phyloP scores from a whole-genome alignment of 257 asterid species.

The Jasminum sambac region DNA sequence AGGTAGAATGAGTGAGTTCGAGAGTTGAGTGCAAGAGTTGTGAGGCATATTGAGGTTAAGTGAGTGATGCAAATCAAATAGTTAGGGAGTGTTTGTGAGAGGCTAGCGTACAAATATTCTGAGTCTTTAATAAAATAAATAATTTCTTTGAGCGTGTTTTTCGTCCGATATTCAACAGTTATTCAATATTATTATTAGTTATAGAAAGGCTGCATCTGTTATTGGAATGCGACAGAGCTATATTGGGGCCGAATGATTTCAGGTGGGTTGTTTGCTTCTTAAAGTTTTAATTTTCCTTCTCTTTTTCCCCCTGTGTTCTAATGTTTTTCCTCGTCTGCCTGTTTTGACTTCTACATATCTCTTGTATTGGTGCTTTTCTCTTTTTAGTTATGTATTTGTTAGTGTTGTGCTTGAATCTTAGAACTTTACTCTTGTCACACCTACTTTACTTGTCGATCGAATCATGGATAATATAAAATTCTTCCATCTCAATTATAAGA shows the following conservation, averaged over 20 bases:
- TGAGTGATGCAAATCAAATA: too few species aligned
- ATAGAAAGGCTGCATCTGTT: slow-evolving; percentile 94
- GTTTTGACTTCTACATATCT: background rate
- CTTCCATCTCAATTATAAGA: background rate
- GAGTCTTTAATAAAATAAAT: too few species aligned
- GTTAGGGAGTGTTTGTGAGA: too few species aligned
- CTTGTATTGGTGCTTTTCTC: background rate
- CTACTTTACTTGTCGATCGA: background rate
- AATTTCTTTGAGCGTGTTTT: too few species aligned
- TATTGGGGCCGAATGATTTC: slow-evolving; percentile 87
- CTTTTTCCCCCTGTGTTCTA: background rate
- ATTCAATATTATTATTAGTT: too few species aligned
- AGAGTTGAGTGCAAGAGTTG: too few species aligned
- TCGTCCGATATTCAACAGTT: too few species aligned
- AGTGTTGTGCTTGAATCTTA: slow-evolving; percentile 4
- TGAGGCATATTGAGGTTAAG: too few species aligned
- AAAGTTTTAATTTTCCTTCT: background rate
- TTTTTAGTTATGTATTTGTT: slow-evolving; percentile 1
- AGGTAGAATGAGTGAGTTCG: too few species aligned
- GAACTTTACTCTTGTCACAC: background rate
- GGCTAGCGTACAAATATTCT: too few species aligned
- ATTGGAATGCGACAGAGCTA: slow-evolving; percentile 93
- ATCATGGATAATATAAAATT: background rate
- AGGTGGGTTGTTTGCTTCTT: slow-evolving; percentile 45
- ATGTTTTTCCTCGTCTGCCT: background rate